Percentiles rank a stretch among this genome's conserved stretches.
These are phyloP conservation scores for Lachnellula willkommii DNA, from an alignment of 2,329 filamentous ascomycete species.

Conservation along the genomic window DNA sequence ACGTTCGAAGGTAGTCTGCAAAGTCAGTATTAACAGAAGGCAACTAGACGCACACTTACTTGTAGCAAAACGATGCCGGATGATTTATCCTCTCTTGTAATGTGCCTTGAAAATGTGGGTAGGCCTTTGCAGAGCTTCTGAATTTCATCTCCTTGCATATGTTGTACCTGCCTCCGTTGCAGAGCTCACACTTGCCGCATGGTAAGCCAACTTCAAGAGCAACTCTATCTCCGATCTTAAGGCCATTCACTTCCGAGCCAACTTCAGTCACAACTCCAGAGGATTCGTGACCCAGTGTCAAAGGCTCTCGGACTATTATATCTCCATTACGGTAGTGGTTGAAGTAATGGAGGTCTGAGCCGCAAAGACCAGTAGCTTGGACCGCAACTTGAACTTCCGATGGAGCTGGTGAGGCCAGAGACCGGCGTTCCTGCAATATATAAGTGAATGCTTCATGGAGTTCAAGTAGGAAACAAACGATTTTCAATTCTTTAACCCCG, in stretches of 20 bases:
- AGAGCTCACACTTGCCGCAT: conserved; percentile 84
- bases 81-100: conserved; percentile 62
- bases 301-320: conserved; percentile 82
- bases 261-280: conserved; percentile 76
- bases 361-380: conserved; percentile 93
- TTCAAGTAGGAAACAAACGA: conserved; percentile 21
- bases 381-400: conserved; percentile 78
- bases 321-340: conserved; percentile 90
- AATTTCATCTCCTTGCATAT: conserved; percentile 63
- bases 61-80: conserved; percentile 93
- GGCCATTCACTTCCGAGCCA: conserved; percentile 68
- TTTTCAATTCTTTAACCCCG: conserved; percentile 30
- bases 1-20: conserved; percentile 55
- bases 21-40: not conserved
- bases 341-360: conserved; percentile 97
- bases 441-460: not conserved
- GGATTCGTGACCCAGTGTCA: conserved; percentile 92
- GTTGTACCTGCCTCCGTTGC: conserved; percentile 87
- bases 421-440: conserved; percentile 26
- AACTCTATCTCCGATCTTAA: conserved; percentile 83
- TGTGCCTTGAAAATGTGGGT: conserved; percentile 33
- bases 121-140: conserved; percentile 32
- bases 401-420: conserved; percentile 21
- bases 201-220: conserved; percentile 92
- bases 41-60: conserved; percentile 37